phyloP scores from a whole-genome alignment of 305 asterid genomes.

The Euphrasia arctica region DNA sequence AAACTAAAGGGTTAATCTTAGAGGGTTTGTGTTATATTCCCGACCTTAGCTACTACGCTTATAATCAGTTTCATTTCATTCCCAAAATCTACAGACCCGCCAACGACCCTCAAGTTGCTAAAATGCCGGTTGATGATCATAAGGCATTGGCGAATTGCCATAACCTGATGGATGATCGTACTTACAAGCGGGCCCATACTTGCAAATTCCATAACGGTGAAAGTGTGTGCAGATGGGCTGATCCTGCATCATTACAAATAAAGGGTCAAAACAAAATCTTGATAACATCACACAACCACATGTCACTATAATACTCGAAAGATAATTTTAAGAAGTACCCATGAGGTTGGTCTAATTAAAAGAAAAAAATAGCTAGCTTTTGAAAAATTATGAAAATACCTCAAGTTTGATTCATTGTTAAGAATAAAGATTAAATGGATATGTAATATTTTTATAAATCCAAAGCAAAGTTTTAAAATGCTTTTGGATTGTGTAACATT shows the following conservation, averaged over 20 bases:
- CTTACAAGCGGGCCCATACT: conserved; percentile 57
- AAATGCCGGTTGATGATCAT: conserved; percentile 28
- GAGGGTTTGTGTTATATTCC: conserved; percentile 25
- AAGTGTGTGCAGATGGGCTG: conserved; percentile 51
- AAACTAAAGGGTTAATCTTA: conserved; percentile 11
- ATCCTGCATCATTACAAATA: conserved; percentile 36
- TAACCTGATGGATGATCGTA: conserved; percentile 44
- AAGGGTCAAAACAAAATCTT: not conserved
- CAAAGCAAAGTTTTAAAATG: not conserved
- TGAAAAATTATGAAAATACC: not conserved
- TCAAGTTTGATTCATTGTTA: not conserved
- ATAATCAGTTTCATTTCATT: conserved; percentile 29
- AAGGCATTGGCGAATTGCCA: conserved; percentile 27
- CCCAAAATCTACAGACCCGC: conserved; percentile 23
- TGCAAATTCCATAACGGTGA: conserved; percentile 55
- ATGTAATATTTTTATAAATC: not conserved
- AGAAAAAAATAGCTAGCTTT: not conserved
- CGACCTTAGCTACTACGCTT: conserved; percentile 18
- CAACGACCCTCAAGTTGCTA: conserved; percentile 20
- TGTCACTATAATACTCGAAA: not conserved
- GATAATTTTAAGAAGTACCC: not conserved
- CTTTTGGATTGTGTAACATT: not conserved
- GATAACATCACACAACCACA: not conserved
- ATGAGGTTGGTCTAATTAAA: not conserved
- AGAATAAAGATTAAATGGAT: not conserved